These are phyloP conservation scores for Xylariaceae sp. DNA, from an alignment of 2,329 filamentous ascomycete species.

Conservation along the genomic window DNA sequence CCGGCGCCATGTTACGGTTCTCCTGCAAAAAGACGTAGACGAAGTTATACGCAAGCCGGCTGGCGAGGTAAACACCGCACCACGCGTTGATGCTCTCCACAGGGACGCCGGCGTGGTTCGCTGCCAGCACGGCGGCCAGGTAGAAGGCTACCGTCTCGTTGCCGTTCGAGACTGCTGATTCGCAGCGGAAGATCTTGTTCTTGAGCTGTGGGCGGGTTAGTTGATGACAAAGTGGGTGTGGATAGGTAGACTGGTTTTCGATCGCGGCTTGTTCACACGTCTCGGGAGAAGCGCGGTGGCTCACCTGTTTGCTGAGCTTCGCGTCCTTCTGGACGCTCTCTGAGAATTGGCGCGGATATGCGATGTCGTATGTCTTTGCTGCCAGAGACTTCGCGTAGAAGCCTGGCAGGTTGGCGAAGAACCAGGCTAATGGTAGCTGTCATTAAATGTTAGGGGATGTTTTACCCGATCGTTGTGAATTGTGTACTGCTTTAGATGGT, in stretches of 20 bases:
- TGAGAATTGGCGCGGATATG: constrained; percentile 11
- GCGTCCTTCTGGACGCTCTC: constrained; percentile 18
- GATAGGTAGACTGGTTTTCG: constrained; percentile 1
- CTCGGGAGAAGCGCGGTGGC: no score
- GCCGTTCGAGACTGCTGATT: constrained; percentile 21
- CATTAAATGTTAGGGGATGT: neutral
- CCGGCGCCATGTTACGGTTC: constrained; percentile 35
- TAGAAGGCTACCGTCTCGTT: constrained; percentile 22
- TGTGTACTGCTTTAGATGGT: no score
- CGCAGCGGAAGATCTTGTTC: constrained; percentile 19
- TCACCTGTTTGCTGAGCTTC: constrained; percentile 20
- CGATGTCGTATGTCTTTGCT: constrained; percentile 14
- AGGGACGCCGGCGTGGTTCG: constrained; percentile 42
- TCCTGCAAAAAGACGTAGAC: constrained; percentile 44
- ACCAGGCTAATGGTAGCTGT: constrained; percentile 19
- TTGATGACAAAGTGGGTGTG: neutral
- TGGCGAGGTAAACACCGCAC: constrained; percentile 38
- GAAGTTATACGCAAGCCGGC: constrained; percentile 40
- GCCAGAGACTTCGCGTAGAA: constrained; percentile 13
- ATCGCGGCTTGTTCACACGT: neutral
- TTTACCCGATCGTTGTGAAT: neutral
- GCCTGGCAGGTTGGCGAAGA: constrained; percentile 11
- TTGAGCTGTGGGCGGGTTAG: constrained; percentile 18
- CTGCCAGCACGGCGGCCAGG: constrained; percentile 39
- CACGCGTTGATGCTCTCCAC: constrained; percentile 39